These are phyloP conservation scores for Malus fusca DNA, from an alignment of 306 rosid genomes.

Conservation along the genomic window DNA sequence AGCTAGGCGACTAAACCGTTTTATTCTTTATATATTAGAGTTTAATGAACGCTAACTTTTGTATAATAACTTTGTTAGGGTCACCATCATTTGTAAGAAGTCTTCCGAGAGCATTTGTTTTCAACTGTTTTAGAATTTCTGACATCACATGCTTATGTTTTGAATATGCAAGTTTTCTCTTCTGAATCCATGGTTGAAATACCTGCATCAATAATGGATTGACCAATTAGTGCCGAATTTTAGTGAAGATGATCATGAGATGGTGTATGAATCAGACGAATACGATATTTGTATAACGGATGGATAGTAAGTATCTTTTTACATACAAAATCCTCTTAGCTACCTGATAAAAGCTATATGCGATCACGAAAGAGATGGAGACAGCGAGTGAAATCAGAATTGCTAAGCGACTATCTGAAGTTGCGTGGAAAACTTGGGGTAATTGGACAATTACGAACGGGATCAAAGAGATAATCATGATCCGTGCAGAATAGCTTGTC, in stretches of 20 bases:
- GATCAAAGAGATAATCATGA: conserved; percentile 7
- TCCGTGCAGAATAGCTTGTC: conserved; percentile 17
- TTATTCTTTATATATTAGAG: not conserved
- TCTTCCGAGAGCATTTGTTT: conserved; percentile 10
- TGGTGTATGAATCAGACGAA: not conserved
- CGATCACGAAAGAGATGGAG: not conserved
- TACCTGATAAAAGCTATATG: conserved; percentile 21
- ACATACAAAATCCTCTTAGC: not conserved
- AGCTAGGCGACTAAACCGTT: too few relatives aligned
- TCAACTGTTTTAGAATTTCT: conserved; percentile 31
- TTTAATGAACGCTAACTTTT: conserved; percentile 17
- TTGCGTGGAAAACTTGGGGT: conserved; percentile 1
- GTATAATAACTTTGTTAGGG: conserved; percentile 24
- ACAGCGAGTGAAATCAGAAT: conserved; percentile 8
- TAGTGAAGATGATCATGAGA: not conserved
- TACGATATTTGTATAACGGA: not conserved
- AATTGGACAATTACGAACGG: conserved; percentile 10
- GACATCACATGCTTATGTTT: conserved; percentile 38
- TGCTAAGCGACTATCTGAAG: not conserved
- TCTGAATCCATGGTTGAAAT: conserved; percentile 44
- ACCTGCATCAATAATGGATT: not conserved
- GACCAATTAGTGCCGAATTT: too few relatives aligned
- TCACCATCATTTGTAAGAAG: conserved; percentile 32
- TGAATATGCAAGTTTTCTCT: conserved; percentile 27
- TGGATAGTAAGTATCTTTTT: not conserved